phyloP scores from a whole-genome alignment of 768 basidiomycete species.

The Lactifluus subvellereus region DNA sequence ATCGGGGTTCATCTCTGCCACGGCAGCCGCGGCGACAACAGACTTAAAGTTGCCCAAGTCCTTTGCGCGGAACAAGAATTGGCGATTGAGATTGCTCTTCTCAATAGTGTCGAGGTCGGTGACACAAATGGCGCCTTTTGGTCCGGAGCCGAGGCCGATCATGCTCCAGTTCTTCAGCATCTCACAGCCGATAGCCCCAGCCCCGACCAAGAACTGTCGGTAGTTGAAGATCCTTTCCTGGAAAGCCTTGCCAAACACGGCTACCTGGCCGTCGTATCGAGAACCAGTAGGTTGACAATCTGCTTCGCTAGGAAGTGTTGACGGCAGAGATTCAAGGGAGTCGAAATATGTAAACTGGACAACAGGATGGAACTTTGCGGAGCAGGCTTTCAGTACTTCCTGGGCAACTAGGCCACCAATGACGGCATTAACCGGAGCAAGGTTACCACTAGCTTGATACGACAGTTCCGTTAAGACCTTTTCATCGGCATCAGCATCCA shows the following conservation, averaged over 20 bases:
- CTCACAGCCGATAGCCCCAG: constrained; percentile 99
- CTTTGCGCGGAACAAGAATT: constrained; percentile 95
- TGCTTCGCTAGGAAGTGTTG: constrained; percentile 63
- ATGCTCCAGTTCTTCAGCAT: constrained; percentile 99
- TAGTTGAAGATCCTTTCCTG: constrained; percentile 87
- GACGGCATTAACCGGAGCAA: constrained; percentile 87
- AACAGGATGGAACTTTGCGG: constrained; percentile 97
- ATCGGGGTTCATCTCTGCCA: constrained; percentile 93
- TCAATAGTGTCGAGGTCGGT: constrained; percentile 99
- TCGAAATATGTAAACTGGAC: constrained; percentile 95
- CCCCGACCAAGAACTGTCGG: constrained; percentile 93
- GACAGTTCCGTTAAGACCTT: constrained; percentile 78
- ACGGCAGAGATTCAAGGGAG: constrained; percentile 90
- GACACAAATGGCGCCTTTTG: constrained; percentile 78
- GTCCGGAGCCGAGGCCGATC: constrained; percentile 88
- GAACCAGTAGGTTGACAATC: constrained; percentile 79
- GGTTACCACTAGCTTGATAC: constrained; percentile 86
- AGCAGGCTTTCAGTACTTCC: constrained; percentile 94
- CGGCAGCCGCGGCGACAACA: constrained; percentile 87
- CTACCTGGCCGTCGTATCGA: constrained; percentile 92
- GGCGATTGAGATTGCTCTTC: constrained; percentile 96
- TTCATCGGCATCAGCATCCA: constrained; percentile 73
- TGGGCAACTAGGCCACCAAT: constrained; percentile 98
- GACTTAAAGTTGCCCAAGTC: constrained; percentile 97
- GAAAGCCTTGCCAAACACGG: constrained; percentile 91